Conservation (phyloP, 805 yeast genomes). For the Candida oleophila region DNA sequence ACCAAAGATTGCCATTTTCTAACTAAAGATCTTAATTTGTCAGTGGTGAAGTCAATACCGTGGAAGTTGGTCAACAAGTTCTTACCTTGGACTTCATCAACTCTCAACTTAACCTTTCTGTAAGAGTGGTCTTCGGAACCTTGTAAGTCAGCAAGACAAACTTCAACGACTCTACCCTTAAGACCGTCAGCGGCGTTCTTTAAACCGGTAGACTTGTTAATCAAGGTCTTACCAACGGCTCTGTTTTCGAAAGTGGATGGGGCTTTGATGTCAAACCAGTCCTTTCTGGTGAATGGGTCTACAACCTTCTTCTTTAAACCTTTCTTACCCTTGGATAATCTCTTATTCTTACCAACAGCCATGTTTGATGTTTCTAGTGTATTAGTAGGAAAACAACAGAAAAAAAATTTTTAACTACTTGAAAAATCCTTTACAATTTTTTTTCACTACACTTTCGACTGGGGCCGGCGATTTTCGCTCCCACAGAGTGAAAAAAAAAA, state of each 20-base stretch:
- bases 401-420: not conserved
- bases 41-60: slow-evolving; percentile 95
- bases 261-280: slow-evolving; percentile 95
- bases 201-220: slow-evolving; percentile 95
- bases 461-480: not conserved
- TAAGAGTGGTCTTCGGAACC: slow-evolving; percentile 95
- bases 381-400: not conserved
- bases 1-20: slow-evolving; percentile 97
- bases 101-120: slow-evolving; percentile 94
- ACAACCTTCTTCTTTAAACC: slow-evolving; percentile 97
- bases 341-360: slow-evolving; percentile 91
- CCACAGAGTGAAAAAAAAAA: not conserved
- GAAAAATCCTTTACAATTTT: not conserved
- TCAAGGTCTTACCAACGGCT: slow-evolving; percentile 94
- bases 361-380: slow-evolving; percentile 27
- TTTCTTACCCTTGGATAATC: slow-evolving; percentile 81
- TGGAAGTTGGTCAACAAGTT: slow-evolving; percentile 97
- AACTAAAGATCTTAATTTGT: slow-evolving; percentile 91
- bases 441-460: not conserved
- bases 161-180: slow-evolving; percentile 94
- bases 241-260: slow-evolving; percentile 96
- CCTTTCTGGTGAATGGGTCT: slow-evolving; percentile 97
- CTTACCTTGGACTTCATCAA: slow-evolving; percentile 96
- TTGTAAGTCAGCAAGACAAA: slow-evolving; percentile 91
- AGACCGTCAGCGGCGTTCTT: slow-evolving; percentile 93